Evolutionary conservation across 208 protist genomes (phyloP).

Genomic region (Entamoeba invadens): DNA sequence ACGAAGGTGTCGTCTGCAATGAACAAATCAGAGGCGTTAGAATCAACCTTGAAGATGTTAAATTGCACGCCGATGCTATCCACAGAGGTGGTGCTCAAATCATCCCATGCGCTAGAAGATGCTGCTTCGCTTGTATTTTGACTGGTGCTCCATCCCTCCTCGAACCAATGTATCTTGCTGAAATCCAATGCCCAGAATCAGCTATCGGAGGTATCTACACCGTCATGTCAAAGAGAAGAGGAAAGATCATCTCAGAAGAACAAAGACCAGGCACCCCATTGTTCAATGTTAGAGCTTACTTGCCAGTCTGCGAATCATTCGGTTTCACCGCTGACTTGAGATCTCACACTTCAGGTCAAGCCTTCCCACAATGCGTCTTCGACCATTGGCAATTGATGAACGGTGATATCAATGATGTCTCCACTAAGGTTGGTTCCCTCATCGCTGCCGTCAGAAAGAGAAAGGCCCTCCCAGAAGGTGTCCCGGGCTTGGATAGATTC

Average conservation of each 20-base stretch:
- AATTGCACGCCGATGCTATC: constrained; percentile 89
- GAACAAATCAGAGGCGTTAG: constrained; percentile 83
- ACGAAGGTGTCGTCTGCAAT: constrained; percentile 64
- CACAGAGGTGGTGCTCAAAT: constrained; percentile 92
- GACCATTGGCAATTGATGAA: constrained; percentile 80
- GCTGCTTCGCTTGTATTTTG: constrained; percentile 73
- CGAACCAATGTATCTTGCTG: constrained; percentile 87
- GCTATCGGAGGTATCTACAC: constrained; percentile 82
- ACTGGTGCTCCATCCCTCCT: constrained; percentile 69
- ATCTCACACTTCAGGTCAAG: constrained; percentile 72
- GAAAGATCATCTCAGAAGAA: constrained; percentile 77
- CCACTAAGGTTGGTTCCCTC: constrained; percentile 51
- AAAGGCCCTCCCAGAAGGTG: constrained; percentile 69
- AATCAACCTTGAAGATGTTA: constrained; percentile 84
- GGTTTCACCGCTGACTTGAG: constrained; percentile 83
- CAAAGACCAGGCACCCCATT: constrained; percentile 77
- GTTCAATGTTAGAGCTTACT: constrained; percentile 79
- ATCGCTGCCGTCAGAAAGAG: constrained; percentile 64
- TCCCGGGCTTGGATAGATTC: constrained; percentile 8
- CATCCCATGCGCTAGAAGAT: constrained; percentile 75
- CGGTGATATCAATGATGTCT: constrained; percentile 59
- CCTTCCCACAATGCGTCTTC: constrained; percentile 93
- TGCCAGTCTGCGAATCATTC: constrained; percentile 95
- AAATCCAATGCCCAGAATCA: constrained; percentile 77
- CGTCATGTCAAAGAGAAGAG: constrained; percentile 76